phyloP scores from a whole-genome alignment of 805 yeast species.

The Candida railenensis region DNA sequence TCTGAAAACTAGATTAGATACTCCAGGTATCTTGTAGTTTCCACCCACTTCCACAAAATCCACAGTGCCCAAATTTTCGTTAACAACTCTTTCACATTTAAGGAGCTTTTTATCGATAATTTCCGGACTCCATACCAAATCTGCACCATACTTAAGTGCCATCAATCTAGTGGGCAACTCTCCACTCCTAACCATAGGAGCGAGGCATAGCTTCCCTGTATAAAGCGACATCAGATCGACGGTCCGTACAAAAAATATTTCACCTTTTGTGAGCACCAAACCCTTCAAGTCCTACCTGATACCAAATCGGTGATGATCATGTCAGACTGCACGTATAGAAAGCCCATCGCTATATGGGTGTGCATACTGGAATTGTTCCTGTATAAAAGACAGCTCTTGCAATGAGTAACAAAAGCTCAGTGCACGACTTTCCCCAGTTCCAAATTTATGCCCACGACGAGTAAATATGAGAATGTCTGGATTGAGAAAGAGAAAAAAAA shows the following conservation, averaged over 20 bases:
- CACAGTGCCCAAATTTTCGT: constrained; percentile 54
- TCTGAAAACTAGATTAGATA: constrained; percentile 64
- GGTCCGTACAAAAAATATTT: neutral
- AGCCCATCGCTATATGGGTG: neutral
- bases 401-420: neutral
- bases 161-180: constrained; percentile 87
- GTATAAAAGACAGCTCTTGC: neutral
- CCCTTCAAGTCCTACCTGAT: neutral
- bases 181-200: constrained; percentile 97
- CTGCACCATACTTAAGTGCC: constrained; percentile 84
- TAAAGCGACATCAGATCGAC: constrained; percentile 33
- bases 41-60: constrained; percentile 51
- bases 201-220: constrained; percentile 77
- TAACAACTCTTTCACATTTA: constrained; percentile 63
- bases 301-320: too few species aligned
- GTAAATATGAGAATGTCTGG: constrained; percentile 6
- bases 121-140: constrained; percentile 93
- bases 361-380: neutral
- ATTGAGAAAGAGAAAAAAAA: neutral
- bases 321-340: neutral
- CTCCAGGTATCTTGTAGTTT: constrained; percentile 43
- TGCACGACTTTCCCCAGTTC: neutral
- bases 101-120: constrained; percentile 83
- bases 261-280: neutral
- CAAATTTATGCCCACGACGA: neutral